Percentiles rank a stretch among this genome's conserved stretches.
These are phyloP conservation scores for Pythium coloratum DNA, from an alignment of 352 stramenopile species.

Conservation along the genomic window DNA sequence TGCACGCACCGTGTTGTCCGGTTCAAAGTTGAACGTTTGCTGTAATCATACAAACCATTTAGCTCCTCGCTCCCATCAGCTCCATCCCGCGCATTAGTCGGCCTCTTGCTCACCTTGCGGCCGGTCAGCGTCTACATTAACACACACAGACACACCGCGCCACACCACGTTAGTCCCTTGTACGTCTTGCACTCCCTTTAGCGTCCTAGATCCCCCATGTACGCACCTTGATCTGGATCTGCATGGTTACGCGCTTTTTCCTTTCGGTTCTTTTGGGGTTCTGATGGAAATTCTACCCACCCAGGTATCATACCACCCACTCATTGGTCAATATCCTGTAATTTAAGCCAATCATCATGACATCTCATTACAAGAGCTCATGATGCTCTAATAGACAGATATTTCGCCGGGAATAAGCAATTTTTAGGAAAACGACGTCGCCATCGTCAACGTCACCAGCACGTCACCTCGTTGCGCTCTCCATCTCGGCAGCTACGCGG, in stretches of 20 bases:
- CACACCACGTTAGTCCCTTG: not conserved
- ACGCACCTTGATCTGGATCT: slow-evolving; percentile 86
- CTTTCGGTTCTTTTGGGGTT: slow-evolving; percentile 5
- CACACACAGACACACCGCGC: not conserved
- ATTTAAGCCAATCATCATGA: not conserved
- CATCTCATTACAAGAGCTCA: not conserved
- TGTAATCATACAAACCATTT: slow-evolving; percentile 15
- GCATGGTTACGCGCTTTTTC: slow-evolving; percentile 40
- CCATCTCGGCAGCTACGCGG: not conserved
- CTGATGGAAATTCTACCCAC: slow-evolving; percentile 6
- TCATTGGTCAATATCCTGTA: not conserved
- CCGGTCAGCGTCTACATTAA: slow-evolving; percentile 74
- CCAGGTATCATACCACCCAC: not conserved
- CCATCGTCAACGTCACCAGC: not conserved
- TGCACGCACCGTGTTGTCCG: slow-evolving; percentile 70
- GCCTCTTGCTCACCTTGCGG: slow-evolving; percentile 46
- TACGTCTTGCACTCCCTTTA: not conserved
- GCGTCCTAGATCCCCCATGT: not conserved
- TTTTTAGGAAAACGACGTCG: not conserved
- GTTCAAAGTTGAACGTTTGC: slow-evolving; percentile 90
- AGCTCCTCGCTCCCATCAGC: not conserved
- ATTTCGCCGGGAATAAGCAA: not conserved
- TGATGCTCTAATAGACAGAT: not conserved
- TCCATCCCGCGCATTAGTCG: not conserved
- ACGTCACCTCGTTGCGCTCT: not conserved